phyloP scores from a whole-genome alignment of 2,329 filamentous ascomycete species.

The Penicillium oxalicum region DNA sequence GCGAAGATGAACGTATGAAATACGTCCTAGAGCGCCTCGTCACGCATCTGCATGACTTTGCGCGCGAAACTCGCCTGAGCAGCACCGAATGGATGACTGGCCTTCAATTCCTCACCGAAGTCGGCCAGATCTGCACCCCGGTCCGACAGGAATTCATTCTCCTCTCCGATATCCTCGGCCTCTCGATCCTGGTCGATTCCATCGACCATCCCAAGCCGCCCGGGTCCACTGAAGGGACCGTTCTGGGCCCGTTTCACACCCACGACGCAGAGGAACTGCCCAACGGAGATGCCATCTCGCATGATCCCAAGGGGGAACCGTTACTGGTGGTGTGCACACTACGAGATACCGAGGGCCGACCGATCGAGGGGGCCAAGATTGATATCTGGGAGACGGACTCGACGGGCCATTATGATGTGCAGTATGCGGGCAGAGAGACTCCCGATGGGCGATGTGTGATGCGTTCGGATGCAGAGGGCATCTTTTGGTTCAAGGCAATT shows the following conservation, averaged over 20 bases:
- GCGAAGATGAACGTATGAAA: conserved; percentile 57
- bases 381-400: conserved; percentile 84
- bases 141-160: conserved; percentile 80
- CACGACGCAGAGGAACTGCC: conserved; percentile 59
- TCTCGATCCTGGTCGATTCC: conserved; percentile 72
- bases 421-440: conserved; percentile 57
- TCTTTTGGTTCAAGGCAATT: conserved; percentile 81
- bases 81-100: conserved; percentile 73
- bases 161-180: conserved; percentile 70
- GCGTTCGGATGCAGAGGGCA: conserved; percentile 61
- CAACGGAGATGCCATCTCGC: conserved; percentile 58
- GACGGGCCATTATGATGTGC: conserved; percentile 75
- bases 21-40: conserved; percentile 70
- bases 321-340: conserved; percentile 69
- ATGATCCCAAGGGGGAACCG: conserved; percentile 62
- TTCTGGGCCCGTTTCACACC: conserved; percentile 77
- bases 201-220: conserved; percentile 78
- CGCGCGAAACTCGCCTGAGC: conserved; percentile 68
- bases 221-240: conserved; percentile 66
- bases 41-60: conserved; percentile 74
- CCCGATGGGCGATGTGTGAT: conserved; percentile 70
- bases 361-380: conserved; percentile 61
- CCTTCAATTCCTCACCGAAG: conserved; percentile 63
- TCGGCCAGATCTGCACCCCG: conserved; percentile 67
- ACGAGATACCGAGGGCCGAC: conserved; percentile 57